Conservation (phyloP, 768 basidiomycete species). For the Suillus decipiens region DNA sequence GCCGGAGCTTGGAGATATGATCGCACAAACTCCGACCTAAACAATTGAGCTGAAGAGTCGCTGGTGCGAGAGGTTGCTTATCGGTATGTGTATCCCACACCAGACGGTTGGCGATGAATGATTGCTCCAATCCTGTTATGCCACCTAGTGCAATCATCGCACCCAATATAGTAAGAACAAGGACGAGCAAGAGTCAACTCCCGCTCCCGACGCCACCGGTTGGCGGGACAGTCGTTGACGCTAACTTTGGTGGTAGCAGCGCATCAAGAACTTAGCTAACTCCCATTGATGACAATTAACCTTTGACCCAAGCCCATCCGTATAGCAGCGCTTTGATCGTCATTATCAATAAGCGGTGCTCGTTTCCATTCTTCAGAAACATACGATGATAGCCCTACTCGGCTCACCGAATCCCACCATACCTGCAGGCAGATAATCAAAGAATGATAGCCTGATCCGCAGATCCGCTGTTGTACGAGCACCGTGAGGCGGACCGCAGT, state of each 20-base stretch:
- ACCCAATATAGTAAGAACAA: background rate
- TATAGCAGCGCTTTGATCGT: background rate
- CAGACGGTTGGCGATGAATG: too few species aligned
- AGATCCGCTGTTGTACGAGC: too few species aligned
- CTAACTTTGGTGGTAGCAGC: constrained; percentile 1
- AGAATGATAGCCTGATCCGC: too few species aligned
- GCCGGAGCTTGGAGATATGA: background rate
- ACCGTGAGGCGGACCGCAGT: too few species aligned
- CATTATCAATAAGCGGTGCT: background rate
- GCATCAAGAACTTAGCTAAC: constrained; percentile 7
- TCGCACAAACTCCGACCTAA: background rate
- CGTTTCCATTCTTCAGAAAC: background rate
- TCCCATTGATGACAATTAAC: background rate
- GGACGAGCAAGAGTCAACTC: background rate
- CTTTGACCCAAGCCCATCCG: background rate
- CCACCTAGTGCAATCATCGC: background rate
- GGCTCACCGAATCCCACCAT: background rate
- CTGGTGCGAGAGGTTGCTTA: background rate
- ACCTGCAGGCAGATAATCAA: too few species aligned
- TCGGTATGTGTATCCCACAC: background rate
- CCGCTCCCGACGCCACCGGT: constrained; percentile 9
- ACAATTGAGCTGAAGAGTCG: background rate
- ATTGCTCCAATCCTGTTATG: background rate
- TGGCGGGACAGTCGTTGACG: background rate
- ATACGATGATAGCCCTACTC: background rate